Base-by-base conservation (phyloP, 352 stramenopile species). In the Globisporangium yorkense region DNA sequence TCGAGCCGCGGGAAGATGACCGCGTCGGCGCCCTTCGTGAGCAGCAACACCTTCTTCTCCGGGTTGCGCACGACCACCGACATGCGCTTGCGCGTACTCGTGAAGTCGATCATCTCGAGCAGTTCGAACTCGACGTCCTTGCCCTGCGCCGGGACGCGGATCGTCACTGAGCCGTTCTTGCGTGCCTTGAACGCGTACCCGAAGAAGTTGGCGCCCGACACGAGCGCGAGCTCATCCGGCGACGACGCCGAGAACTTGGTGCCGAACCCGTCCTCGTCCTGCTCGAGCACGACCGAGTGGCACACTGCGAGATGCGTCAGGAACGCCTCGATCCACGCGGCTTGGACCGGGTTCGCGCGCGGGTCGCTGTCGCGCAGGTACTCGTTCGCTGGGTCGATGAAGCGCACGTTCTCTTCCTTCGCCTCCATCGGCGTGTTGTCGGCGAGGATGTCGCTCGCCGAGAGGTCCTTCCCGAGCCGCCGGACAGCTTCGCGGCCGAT, bases 71-170 rank as follows among this genome's bases (percentile, higher is more conserved):
- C 84, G n/a, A 99, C 70, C 20, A 99, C 96, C 5, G 93, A 98
- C 97, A 99, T 99, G 53, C 97, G 78, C 74, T 99, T 99, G 31
- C 97, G 79, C n/a, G 97, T 89, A 52, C 90, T 98, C 53, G 97
- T 97, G 71, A 99, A 99, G 61, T 98, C 96, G 64, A 99, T 98
- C 58, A 99, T 88, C 45, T 97, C 92, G 41, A 99, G 76, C 31
- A 98, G 68, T 37, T 92, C 74, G 56, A 89, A 97, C n/a, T 73
- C 60, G 2, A 84, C 62, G 18, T 85, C 80, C 24, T 69, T 31
- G 13, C 54, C 50, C 0, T 48, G 46, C 27, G 57, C 59, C 2
- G 80, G 82, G 6, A 78, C 57, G 5, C 62, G 61, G 47, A 93
- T 88, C 5, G 68, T 66, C 4, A 93, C 70, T 10, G 72, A 71